Evolutionary conservation across 139 green algal species (phyloP).

Genomic region (Tetratostichococcus sp.): DNA sequence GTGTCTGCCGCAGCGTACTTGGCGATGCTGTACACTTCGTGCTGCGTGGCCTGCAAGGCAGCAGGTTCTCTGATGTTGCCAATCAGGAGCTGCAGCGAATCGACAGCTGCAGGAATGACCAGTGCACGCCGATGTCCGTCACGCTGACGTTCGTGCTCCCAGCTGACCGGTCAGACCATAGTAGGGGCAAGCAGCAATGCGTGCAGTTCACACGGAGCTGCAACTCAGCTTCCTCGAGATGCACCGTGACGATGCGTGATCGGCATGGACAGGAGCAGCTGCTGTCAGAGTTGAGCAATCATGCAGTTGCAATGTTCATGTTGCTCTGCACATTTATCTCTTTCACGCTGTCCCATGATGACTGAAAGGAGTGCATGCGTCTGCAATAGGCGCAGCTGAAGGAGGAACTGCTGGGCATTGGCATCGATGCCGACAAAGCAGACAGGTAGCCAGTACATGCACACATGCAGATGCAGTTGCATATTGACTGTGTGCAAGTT

Average conservation of each 20-base stretch:
- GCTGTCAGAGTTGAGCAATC: too few species aligned
- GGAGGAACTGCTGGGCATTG: not conserved
- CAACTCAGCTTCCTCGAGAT: too few species aligned
- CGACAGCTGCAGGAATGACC: not conserved
- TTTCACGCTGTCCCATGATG: too few species aligned
- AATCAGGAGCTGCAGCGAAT: not conserved
- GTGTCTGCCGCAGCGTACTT: not conserved
- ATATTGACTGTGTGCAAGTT: not conserved
- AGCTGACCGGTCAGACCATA: not conserved
- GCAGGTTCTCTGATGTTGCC: not conserved
- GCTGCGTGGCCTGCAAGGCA: not conserved
- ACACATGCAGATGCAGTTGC: too few species aligned
- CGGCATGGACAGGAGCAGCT: too few species aligned
- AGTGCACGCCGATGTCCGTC: not conserved
- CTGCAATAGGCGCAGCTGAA: not conserved
- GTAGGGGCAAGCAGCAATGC: too few species aligned
- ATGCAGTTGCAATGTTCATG: too few species aligned
- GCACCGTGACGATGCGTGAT: too few species aligned
- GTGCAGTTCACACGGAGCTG: too few species aligned
- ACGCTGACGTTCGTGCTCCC: not conserved
- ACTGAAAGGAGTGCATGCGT: not conserved
- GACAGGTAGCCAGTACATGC: not conserved
- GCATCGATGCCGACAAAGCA: not conserved
- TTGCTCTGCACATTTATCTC: too few species aligned
- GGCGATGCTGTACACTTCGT: not conserved